Evolutionary conservation across 1,284 basidiomycete species (phyloP), one percentile per base, ranked within the genome.

Genomic region (Amylostereum areolatum): DNA sequence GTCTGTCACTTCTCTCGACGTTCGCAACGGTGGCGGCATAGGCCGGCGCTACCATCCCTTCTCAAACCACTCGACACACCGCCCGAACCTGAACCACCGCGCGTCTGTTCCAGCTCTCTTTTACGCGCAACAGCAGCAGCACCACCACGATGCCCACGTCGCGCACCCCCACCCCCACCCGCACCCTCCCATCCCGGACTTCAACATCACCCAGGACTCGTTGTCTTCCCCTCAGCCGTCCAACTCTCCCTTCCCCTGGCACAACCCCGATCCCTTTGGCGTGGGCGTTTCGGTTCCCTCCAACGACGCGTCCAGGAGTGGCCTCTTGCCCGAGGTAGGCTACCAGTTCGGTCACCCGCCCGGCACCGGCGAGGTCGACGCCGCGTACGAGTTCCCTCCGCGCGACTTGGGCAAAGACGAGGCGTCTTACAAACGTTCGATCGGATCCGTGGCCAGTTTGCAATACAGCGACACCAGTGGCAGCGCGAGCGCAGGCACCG

Each of bases 341-440:
- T 54, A 55, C 46, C 39, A 52, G 8, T 54, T 54, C 32, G 52
- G 52, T 25, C n/a, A 43, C 34, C 46, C 52, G 0, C 43, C 50
- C 31, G 2, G 40, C 27, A 30, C 39, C 10, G 7, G 41, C n/a
- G 11, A 30, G 3, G 29, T 42, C 18, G 32, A 25, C 24, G 40
- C 35, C 32, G 40, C 11, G 5, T 55, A 55, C 43, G 54, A 54
- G 47, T 55, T 52, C 42, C 54, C 54, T 4, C 46, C 55, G 32
- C 53, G 53, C 43, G n/a, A 6, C 27, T 48, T 42, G 39, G 39
- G 34, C 32, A 43, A 49, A 31, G 33, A 18, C 18, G 36, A 43
- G 8, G 29, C 34, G 12, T 48, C 48, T 6, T 50, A 51, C 7
- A n/a, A 39, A 12, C 50, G 53, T 40, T 50, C 53, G 8, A 43